A percentile compares a stretch with the other conserved stretches of the same genome.
Evolutionary conservation across 345 rosid genomes (phyloP).

Genomic region (Eucalyptus tenuipes): DNA sequence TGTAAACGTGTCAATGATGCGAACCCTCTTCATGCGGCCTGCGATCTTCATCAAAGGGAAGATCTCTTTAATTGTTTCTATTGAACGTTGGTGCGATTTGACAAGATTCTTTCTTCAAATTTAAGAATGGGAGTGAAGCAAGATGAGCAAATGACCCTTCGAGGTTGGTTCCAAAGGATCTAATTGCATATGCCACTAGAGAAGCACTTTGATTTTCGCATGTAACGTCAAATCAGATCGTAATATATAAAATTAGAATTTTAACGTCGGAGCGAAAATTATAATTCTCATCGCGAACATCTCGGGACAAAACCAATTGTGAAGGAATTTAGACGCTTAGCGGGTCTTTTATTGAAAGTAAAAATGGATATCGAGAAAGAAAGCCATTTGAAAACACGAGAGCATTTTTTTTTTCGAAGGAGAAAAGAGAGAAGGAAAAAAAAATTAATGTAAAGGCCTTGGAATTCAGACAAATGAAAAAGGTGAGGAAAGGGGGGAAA

Average conservation of each 20-base stretch:
- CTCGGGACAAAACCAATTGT: neutral
- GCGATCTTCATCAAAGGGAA: neutral
- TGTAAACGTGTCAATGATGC: neutral
- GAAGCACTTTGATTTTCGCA: neutral
- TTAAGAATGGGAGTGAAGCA: neutral
- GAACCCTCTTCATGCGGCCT: neutral
- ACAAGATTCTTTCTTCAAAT: neutral
- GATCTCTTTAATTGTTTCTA: neutral
- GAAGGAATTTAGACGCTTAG: neutral
- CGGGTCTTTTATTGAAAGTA: neutral
- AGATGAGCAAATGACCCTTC: neutral
- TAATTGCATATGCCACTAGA: neutral
- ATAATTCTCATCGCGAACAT: neutral
- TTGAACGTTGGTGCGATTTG: neutral
- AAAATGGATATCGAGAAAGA: neutral
- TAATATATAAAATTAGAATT: neutral
- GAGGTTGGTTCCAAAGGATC: neutral
- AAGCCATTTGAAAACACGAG: neutral
- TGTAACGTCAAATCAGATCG: neutral
- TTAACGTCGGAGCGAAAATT: accelerated
- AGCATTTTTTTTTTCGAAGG: neutral
- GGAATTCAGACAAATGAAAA: neutral
- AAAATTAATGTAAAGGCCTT: neutral
- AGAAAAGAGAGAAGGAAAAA: neutral
- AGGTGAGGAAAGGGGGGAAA: neutral